These are phyloP conservation scores for Rhododendron henanense DNA, from an alignment of 148 eudicot species.

Conservation along the genomic window DNA sequence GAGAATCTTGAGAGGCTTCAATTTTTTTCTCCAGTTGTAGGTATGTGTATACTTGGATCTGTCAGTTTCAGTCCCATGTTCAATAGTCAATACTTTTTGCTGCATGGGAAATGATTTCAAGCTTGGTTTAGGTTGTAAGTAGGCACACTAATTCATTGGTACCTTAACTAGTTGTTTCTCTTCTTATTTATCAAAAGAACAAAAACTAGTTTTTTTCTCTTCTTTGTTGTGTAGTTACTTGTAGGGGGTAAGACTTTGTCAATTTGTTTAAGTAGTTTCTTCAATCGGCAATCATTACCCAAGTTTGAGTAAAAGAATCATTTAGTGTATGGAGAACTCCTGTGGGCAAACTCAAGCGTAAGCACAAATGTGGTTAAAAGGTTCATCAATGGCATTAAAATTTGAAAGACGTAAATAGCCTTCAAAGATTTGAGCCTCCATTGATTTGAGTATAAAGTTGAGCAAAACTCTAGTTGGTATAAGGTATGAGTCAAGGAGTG, in stretches of 20 bases:
- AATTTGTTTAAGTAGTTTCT: neutral
- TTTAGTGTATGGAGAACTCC: neutral
- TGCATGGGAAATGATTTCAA: neutral
- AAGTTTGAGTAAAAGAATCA: neutral
- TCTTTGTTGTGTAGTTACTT: neutral
- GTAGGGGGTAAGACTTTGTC: neutral
- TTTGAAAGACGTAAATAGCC: neutral
- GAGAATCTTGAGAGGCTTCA: neutral
- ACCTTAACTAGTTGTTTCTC: neutral
- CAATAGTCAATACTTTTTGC: neutral
- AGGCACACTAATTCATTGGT: neutral
- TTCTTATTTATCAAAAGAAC: too few species aligned
- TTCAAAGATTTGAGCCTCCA: neutral
- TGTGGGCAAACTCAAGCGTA: neutral
- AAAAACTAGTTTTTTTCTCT: neutral
- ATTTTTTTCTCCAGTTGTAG: neutral
- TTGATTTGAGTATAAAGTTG: neutral
- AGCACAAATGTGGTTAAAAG: neutral
- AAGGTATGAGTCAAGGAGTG: neutral
- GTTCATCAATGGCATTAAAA: neutral
- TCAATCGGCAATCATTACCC: neutral
- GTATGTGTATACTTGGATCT: neutral
- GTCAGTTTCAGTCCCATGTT: neutral
- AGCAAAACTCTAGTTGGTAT: neutral
- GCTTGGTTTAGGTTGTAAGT: neutral